Evolutionary conservation across 257 asterid genomes (phyloP).

Genomic region (Penstemon barbatus): DNA sequence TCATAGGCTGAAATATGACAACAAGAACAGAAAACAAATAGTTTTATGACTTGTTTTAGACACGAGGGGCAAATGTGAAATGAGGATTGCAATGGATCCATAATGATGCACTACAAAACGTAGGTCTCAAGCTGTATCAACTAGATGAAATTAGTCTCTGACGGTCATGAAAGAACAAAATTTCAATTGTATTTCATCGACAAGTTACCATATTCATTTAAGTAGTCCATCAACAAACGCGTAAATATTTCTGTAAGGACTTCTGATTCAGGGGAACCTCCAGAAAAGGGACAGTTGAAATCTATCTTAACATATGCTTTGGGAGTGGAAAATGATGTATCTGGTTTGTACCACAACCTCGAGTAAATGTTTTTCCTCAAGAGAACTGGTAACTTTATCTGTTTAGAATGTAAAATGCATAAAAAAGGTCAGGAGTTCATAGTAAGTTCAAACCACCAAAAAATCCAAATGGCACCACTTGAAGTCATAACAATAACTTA

Average conservation of each 20-base stretch:
- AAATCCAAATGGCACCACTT: constrained; percentile 8
- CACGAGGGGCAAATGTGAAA: constrained; percentile 16
- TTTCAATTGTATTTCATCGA: constrained; percentile 9
- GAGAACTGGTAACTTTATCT: constrained; percentile 66
- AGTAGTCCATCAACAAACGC: constrained; percentile 86
- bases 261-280: constrained; percentile 80
- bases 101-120: neutral
- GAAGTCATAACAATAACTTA: constrained; percentile 34
- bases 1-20: constrained; percentile 72
- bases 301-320: constrained; percentile 87
- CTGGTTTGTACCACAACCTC: constrained; percentile 96
- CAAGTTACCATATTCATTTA: constrained; percentile 87
- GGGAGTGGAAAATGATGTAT: constrained; percentile 76
- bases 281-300: constrained; percentile 87
- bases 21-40: constrained; percentile 20
- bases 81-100: constrained; percentile 23
- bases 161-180: constrained; percentile 7
- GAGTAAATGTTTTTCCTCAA: constrained; percentile 80
- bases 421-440: constrained; percentile 29
- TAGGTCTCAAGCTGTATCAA: neutral
- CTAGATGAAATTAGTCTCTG: neutral
- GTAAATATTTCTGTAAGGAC: constrained; percentile 86
- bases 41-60: constrained; percentile 11
- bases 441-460: constrained; percentile 21
- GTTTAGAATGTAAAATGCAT: constrained; percentile 37